Conservation (phyloP, 768 basidiomycete species). For the Tulasnella sp. region DNA sequence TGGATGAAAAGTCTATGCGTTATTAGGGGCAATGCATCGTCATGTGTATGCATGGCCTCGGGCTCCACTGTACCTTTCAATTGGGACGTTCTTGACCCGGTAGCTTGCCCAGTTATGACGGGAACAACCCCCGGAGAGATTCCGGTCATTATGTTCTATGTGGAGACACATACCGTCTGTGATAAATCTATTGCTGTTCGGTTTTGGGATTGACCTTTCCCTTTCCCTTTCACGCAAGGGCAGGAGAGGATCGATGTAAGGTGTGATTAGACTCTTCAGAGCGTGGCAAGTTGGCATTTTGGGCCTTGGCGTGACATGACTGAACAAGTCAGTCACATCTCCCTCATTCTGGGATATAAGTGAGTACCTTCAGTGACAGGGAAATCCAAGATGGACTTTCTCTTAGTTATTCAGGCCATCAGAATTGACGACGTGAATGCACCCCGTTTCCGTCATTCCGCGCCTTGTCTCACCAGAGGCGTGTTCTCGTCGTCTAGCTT, state of each 20-base stretch:
- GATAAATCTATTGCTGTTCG: background rate
- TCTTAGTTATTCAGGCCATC: conserved; percentile 32
- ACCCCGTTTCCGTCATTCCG: conserved; percentile 52
- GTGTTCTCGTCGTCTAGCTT: conserved; percentile 28
- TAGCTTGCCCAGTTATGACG: background rate
- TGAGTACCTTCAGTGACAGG: background rate
- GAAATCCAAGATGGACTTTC: background rate
- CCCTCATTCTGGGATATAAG: background rate
- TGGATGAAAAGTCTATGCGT: too few species aligned
- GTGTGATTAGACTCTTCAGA: background rate
- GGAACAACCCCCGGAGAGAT: background rate
- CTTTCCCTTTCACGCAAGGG: background rate
- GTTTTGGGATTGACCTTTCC: background rate
- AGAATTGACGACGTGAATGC: conserved; percentile 54
- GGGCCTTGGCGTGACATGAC: background rate
- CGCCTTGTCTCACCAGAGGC: conserved; percentile 51
- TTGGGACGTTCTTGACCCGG: too few species aligned
- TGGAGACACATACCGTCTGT: background rate
- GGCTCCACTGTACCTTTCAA: too few species aligned
- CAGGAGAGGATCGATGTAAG: background rate
- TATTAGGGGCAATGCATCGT: too few species aligned
- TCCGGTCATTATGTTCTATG: too few species aligned
- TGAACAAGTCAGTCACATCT: background rate
- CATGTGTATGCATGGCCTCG: too few species aligned
- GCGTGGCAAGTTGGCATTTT: background rate